A percentile compares a stretch with the other conserved stretches of the same genome.
These are phyloP conservation scores for Geum urbanum DNA, from an alignment of 306 rosid species.

Conservation along the genomic window DNA sequence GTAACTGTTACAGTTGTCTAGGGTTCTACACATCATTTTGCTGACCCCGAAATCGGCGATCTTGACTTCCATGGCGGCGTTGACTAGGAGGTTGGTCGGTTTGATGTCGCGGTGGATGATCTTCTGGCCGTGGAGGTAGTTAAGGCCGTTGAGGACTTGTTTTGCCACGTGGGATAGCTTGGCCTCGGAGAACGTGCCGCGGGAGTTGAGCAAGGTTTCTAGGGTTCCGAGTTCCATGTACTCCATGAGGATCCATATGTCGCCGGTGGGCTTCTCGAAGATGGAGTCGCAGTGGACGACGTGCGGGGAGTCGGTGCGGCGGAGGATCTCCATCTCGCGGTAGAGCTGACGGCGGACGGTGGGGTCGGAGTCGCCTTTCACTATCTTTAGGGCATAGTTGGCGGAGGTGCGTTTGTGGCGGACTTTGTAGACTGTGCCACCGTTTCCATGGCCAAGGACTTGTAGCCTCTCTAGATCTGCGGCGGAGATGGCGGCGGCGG, in stretches of 20 bases:
- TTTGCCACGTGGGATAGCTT: slow-evolving; percentile 53
- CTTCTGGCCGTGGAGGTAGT: slow-evolving; percentile 68
- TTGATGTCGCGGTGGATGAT: slow-evolving; percentile 86
- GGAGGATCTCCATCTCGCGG: slow-evolving; percentile 73
- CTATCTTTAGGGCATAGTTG: slow-evolving; percentile 59
- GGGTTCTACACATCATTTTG: slow-evolving; percentile 61
- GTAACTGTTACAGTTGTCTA: slow-evolving; percentile 76
- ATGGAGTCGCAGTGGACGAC: slow-evolving; percentile 54
- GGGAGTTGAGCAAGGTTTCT: slow-evolving; percentile 34
- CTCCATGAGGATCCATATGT: slow-evolving; percentile 71
- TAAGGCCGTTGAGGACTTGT: slow-evolving; percentile 62
- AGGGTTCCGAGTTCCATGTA: slow-evolving; percentile 67
- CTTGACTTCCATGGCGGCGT: slow-evolving; percentile 51
- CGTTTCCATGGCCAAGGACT: slow-evolving; percentile 85
- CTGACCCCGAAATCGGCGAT: slow-evolving; percentile 91
- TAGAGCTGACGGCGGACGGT: slow-evolving; percentile 55
- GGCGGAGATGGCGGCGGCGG: slow-evolving; percentile 21
- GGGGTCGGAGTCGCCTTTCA: slow-evolving; percentile 52
- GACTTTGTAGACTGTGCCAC: slow-evolving; percentile 93
- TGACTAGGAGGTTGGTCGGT: slow-evolving; percentile 68
- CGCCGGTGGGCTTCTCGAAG: slow-evolving; percentile 79
- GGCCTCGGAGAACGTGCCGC: slow-evolving; percentile 56
- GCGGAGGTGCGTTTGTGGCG: slow-evolving; percentile 52
- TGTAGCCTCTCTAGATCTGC: slow-evolving; percentile 57
- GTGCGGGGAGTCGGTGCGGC: slow-evolving; percentile 71